phyloP scores from a whole-genome alignment of 1,139 yeast genomes.

The Saccharomyces hybrid region DNA sequence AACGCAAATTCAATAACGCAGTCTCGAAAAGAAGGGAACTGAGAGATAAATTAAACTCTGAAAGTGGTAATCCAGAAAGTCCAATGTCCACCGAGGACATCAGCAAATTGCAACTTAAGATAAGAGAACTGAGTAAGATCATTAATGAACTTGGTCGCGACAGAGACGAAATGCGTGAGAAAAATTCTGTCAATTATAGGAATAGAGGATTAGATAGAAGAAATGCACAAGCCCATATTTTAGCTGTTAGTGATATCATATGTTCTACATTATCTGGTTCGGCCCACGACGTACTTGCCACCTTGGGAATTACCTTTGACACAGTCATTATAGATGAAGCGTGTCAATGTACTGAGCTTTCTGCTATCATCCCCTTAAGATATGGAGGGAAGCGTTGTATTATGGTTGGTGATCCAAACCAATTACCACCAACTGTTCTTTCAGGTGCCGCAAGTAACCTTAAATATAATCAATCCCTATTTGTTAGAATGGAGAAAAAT shows the following conservation, averaged over 20 bases:
- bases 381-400: conserved; percentile 88
- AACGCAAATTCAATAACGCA: conserved; percentile 24
- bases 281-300: conserved; percentile 79
- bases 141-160: conserved; percentile 65
- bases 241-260: conserved; percentile 75
- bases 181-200: conserved; percentile 57
- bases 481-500: conserved; percentile 83
- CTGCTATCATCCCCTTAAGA: conserved; percentile 84
- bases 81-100: conserved; percentile 31
- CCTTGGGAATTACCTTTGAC: conserved; percentile 69
- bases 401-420: conserved; percentile 99
- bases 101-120: conserved; percentile 40
- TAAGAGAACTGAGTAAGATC: conserved; percentile 49
- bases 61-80: conserved; percentile 27
- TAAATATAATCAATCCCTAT: conserved; percentile 83
- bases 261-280: conserved; percentile 93
- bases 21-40: conserved; percentile 25
- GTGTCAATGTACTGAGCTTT: conserved; percentile 91
- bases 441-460: conserved; percentile 78
- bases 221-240: conserved; percentile 61
- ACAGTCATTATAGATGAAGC: conserved; percentile 98
- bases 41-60: conserved; percentile 24
- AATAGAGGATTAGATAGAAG: conserved; percentile 73
- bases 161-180: conserved; percentile 74
- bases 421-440: conserved; percentile 95